Evolutionary conservation across 1,139 yeast genomes (phyloP).

Genomic region (Hemisphaericaspora subhashii): DNA sequence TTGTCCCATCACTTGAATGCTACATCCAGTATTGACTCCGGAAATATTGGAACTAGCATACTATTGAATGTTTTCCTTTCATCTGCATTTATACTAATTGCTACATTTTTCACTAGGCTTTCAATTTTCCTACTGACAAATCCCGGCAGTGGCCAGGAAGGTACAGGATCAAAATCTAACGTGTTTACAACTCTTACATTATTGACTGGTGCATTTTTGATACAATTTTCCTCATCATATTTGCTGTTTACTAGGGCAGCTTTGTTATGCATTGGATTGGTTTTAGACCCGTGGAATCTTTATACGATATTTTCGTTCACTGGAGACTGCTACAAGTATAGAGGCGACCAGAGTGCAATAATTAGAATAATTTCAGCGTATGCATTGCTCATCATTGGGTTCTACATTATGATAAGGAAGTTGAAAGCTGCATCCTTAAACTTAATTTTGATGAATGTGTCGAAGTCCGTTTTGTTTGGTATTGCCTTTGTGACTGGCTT

Average conservation of each 20-base stretch:
- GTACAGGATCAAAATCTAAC: background rate
- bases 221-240: constrained; percentile 18
- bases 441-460: constrained; percentile 6
- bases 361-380: constrained; percentile 8
- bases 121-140: constrained; percentile 6
- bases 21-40: constrained; percentile 1
- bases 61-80: constrained; percentile 11
- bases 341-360: background rate
- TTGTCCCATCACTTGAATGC: constrained; percentile 19
- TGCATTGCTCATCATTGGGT: constrained; percentile 12
- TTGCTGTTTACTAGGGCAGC: constrained; percentile 24
- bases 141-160: background rate
- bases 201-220: constrained; percentile 7
- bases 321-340: constrained; percentile 20
- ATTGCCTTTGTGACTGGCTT: constrained; percentile 4
- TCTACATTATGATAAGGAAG: constrained; percentile 5
- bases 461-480: constrained; percentile 4
- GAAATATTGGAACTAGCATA: constrained; percentile 3
- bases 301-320: constrained; percentile 27
- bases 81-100: constrained; percentile 1
- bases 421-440: constrained; percentile 6
- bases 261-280: constrained; percentile 27
- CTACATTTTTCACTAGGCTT: constrained; percentile 1
- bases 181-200: constrained; percentile 6
- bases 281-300: constrained; percentile 26